These are phyloP conservation scores for Penicillium digitatum DNA, from an alignment of 2,329 filamentous ascomycete genomes.

Conservation along the genomic window DNA sequence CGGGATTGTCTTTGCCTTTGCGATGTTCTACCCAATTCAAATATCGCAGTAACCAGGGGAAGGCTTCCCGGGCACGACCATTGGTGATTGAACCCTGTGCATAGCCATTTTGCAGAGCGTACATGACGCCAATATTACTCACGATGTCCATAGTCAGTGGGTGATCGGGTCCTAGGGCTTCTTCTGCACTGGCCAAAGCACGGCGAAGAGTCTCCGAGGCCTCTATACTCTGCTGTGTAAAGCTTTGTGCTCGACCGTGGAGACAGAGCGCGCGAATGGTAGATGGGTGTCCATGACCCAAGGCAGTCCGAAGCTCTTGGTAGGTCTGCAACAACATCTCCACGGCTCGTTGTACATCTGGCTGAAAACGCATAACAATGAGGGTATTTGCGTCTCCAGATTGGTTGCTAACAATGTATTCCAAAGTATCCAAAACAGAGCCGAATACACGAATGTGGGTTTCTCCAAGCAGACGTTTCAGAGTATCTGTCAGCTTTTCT, in stretches of 20 bases:
- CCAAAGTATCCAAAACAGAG: constrained; percentile 21
- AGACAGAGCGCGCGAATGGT: constrained; percentile 26
- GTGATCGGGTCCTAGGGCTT: constrained; percentile 25
- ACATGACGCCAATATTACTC: constrained; percentile 29
- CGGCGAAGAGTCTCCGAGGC: constrained; percentile 31
- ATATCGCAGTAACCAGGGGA: constrained; percentile 30
- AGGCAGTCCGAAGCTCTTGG: constrained; percentile 19
- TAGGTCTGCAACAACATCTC: constrained; percentile 16
- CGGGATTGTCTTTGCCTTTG: constrained; percentile 21
- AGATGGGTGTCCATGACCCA: constrained; percentile 23
- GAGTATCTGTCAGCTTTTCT: constrained; percentile 21
- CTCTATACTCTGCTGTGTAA: constrained; percentile 16
- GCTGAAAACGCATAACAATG: constrained; percentile 10
- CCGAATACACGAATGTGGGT: constrained; percentile 27
- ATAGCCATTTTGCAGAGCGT: constrained; percentile 17
- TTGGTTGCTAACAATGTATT: constrained; percentile 25
- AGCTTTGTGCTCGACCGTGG: constrained; percentile 20
- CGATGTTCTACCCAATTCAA: constrained; percentile 26
- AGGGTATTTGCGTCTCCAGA: constrained; percentile 3
- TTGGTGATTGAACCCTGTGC: not conserved
- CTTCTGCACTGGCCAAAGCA: constrained; percentile 28
- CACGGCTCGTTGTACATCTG: constrained; percentile 16
- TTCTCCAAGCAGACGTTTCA: constrained; percentile 25
- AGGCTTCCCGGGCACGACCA: constrained; percentile 16
- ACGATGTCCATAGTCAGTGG: constrained; percentile 28